Evolutionary conservation across 495 filamentous ascomycete species (phyloP), one percentile per base, ranked within the genome.

Genomic region (Hypoxylon lienhwacheense): DNA sequence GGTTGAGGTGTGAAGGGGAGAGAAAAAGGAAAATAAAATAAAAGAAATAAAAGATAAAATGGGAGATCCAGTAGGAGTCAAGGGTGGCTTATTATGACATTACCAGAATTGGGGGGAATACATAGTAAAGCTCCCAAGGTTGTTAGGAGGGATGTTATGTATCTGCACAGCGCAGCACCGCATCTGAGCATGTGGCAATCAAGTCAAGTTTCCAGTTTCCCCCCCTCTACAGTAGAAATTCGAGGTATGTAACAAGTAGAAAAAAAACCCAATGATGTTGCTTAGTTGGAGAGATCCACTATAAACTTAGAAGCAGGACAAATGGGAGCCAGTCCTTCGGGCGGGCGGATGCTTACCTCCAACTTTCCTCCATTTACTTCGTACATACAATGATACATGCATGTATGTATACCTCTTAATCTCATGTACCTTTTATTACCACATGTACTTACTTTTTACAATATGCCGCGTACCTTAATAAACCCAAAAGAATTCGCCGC

Each of bases 271-370:
- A 61, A 61, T 61, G 24, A 22, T 16, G 10, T 36, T n/a, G 31
- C 16, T 10, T 15, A 17, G 10, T 32, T 51, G 7, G 14, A 14
- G n/a, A 12, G 29, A 19, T 24, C 51, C 57, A 34, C 57, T 34
- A 1, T 50, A 51, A 61, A 61, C 25, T 51, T 61, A 51, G 57
- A 51, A 45, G 46, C 46, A 55, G 51, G 57, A 61, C 57, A 42
- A 61, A 61, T 61, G 51, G 57, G 51, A 61, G 40, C 40, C 33
- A 52, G 16, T 5, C 45, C 14, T 15, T 61, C 57, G 57, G 57
- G 50, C 57, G 34, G 51, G 46, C 57, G 57, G 57, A 61, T 55
- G 57, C 50, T 61, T 52, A 8, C 42, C 34, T 32, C 8, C 32
- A 36, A 35, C 36, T 49, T 47, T 24, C n/a, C n/a, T n/a, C n/a